Percentiles rank a stretch among this genome's conserved stretches.
phyloP scores from a whole-genome alignment of 139 green algal species.

The Micractinium sp. region DNA sequence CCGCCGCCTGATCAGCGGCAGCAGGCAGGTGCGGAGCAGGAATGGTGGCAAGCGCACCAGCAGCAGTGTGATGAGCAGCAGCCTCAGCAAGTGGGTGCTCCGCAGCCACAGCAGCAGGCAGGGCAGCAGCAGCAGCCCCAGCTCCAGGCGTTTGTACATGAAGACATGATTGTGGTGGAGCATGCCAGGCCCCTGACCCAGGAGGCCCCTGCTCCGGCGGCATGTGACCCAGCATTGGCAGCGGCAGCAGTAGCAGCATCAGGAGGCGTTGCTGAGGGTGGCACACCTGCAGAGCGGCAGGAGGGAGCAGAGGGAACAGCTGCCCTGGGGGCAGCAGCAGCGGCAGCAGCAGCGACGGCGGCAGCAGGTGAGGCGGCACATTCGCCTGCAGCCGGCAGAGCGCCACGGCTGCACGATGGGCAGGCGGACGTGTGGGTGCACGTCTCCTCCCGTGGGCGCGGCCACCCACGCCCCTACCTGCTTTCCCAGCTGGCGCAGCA shows the following conservation, averaged over 20 bases:
- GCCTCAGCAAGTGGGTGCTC: background rate
- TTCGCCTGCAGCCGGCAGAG: background rate
- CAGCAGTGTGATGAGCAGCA: background rate
- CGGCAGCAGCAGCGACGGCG: no score
- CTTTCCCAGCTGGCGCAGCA: background rate
- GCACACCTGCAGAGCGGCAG: no score
- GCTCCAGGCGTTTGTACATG: background rate
- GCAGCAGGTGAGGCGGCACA: no score
- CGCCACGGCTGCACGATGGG: background rate
- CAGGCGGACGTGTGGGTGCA: background rate
- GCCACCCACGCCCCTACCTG: background rate
- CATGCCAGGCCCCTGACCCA: background rate
- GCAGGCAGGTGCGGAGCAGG: background rate
- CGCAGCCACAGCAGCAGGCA: background rate
- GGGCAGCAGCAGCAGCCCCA: background rate
- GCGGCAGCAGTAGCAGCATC: no score
- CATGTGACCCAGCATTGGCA: background rate
- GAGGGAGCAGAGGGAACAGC: no score
- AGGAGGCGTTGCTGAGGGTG: no score
- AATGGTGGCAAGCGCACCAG: background rate
- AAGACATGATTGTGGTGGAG: background rate
- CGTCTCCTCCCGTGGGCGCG: background rate
- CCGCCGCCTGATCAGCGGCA: background rate
- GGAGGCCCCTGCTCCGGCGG: background rate
- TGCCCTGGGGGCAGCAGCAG: no score